Evolutionary conservation across 352 stramenopile genomes (phyloP).

Genomic region (Albugo candida): DNA sequence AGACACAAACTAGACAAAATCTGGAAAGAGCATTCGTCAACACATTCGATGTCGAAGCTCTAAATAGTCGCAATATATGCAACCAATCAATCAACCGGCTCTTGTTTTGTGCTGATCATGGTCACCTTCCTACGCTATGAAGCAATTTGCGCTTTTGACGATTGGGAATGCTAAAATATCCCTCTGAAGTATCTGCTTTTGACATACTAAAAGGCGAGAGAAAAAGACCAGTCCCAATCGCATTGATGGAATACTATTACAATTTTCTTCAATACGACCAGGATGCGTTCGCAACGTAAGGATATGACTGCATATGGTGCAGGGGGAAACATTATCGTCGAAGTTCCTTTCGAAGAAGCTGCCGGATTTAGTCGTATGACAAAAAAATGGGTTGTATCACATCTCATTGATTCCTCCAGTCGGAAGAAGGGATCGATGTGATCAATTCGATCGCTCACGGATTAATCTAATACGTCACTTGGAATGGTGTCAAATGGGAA

Average conservation of each 20-base stretch:
- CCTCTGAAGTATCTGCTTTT: conserved; percentile 84
- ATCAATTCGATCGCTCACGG: conserved; percentile 52
- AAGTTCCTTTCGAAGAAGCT: conserved; percentile 92
- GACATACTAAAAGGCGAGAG: conserved; percentile 81
- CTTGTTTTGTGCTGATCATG: too few species aligned
- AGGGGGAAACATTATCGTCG: conserved; percentile 97
- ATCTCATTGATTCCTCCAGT: conserved; percentile 92
- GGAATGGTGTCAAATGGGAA: conserved; percentile 88
- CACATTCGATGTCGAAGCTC: too few species aligned
- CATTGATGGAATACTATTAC: conserved; percentile 99
- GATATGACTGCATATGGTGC: conserved; percentile 77
- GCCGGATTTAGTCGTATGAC: conserved; percentile 78
- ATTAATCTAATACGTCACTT: conserved; percentile 77
- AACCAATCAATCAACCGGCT: too few species aligned
- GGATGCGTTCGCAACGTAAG: conserved; percentile 61
- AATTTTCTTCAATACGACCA: conserved; percentile 95
- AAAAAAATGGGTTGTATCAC: conserved; percentile 84
- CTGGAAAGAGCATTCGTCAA: too few species aligned
- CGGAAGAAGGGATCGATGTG: conserved; percentile 82
- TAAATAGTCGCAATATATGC: too few species aligned
- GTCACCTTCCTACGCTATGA: too few species aligned
- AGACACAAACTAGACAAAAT: too few species aligned
- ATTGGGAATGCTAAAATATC: too few species aligned
- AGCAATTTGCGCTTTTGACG: too few species aligned
- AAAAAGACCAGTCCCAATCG: conserved; percentile 83